A percentile compares a stretch with the other conserved stretches of the same genome.
These are phyloP conservation scores for Tremellales sp. DNA, from an alignment of 1,284 basidiomycete species.

Conservation along the genomic window DNA sequence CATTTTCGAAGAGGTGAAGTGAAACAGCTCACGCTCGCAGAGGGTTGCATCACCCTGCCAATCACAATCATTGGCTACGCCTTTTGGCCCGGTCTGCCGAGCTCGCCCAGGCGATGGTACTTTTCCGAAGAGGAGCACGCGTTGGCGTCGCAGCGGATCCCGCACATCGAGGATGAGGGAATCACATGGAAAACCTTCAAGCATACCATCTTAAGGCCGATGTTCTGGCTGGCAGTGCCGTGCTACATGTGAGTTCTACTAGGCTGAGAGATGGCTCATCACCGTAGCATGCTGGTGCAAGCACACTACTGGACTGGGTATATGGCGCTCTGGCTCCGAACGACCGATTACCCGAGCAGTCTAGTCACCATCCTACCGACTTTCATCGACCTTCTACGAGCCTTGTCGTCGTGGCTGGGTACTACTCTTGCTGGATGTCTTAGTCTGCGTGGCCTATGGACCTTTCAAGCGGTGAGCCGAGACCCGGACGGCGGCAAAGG, in stretches of 20 bases:
- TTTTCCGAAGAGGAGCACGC: conserved; percentile 3
- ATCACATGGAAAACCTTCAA: conserved; percentile 25
- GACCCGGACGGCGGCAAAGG: not conserved
- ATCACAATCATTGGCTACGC: conserved; percentile 36
- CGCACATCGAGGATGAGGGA: conserved; percentile 9
- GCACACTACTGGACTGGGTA: conserved; percentile 23
- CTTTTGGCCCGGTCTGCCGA: conserved; percentile 36
- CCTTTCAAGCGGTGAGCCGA: conserved; percentile 1
- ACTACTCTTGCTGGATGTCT: conserved; percentile 22
- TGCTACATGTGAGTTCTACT: conserved; percentile 19
- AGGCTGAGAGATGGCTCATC: not conserved
- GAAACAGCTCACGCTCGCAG: conserved; percentile 8
- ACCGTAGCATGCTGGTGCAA: conserved; percentile 19
- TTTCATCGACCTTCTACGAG: conserved; percentile 18
- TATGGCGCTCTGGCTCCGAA: conserved; percentile 31
- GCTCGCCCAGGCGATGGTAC: not conserved
- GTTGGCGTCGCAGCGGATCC: not conserved
- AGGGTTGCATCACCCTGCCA: conserved; percentile 38
- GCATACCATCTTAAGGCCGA: conserved; percentile 16
- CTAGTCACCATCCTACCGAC: conserved; percentile 26
- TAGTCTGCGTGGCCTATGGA: conserved; percentile 5
- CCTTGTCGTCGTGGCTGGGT: conserved; percentile 23
- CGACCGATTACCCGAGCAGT: conserved; percentile 10
- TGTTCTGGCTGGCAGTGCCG: conserved; percentile 24
- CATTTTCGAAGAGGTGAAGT: not conserved